These are phyloP conservation scores for Laetiporus sulphureus DNA, from an alignment of 1,284 basidiomycete genomes.

Conservation along the genomic window DNA sequence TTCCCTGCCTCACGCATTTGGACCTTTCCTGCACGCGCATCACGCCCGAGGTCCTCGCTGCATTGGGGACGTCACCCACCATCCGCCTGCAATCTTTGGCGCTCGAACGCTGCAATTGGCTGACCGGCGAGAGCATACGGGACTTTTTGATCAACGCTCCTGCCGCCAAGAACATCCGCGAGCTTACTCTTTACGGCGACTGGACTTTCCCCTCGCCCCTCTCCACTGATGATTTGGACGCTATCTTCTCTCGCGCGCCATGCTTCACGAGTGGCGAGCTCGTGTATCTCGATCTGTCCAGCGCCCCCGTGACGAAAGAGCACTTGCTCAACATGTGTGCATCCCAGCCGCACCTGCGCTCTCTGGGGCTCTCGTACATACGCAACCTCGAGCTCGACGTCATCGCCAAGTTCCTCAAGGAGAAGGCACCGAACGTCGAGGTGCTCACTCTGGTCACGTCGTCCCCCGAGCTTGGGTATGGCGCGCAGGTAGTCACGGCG, in stretches of 20 bases:
- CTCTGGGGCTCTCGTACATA: constrained; percentile 85
- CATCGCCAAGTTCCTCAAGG: constrained; percentile 65
- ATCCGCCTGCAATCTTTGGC: constrained; percentile 76
- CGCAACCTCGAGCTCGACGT: constrained; percentile 61
- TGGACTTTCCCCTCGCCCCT: constrained; percentile 82
- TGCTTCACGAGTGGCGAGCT: constrained; percentile 76
- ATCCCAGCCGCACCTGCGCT: constrained; percentile 74
- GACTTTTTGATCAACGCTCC: constrained; percentile 70
- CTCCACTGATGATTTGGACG: constrained; percentile 57
- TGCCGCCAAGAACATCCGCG: constrained; percentile 58
- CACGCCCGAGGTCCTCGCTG: constrained; percentile 68
- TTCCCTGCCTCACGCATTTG: constrained; percentile 85
- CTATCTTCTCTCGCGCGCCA: constrained; percentile 72
- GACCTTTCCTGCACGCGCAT: constrained; percentile 85
- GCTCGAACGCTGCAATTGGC: constrained; percentile 81
- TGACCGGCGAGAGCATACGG: constrained; percentile 77
- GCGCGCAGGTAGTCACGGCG: constrained; percentile 31
- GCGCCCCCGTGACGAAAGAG: constrained; percentile 63
- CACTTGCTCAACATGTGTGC: constrained; percentile 54
- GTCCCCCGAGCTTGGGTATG: constrained; percentile 67
- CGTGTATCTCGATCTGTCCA: constrained; percentile 87
- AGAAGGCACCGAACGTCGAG: constrained; percentile 75
- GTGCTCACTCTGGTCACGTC: constrained; percentile 81
- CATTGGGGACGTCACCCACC: constrained; percentile 57
- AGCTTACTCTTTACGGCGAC: constrained; percentile 89